A percentile compares a stretch with the other conserved stretches of the same genome.
phyloP scores from a whole-genome alignment of 2,329 filamentous ascomycete genomes.

The Diaporthe citrichinensis region DNA sequence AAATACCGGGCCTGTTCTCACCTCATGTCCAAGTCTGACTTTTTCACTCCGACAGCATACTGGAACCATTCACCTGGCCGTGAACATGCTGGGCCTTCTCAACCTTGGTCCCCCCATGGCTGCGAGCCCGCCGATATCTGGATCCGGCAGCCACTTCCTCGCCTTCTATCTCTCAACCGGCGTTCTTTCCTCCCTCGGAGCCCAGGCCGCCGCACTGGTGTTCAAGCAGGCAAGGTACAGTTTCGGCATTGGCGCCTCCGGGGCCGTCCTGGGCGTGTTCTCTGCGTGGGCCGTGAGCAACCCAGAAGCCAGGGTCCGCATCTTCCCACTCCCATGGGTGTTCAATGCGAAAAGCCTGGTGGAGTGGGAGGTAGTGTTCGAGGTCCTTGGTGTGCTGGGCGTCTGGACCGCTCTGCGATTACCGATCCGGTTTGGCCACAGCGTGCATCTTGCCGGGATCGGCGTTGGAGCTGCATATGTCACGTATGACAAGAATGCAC shows the following conservation, averaged over 20 bases:
- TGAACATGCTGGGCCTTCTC: slow-evolving; percentile 49
- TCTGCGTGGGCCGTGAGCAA: slow-evolving; percentile 44
- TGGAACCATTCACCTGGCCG: slow-evolving; percentile 45
- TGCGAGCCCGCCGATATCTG: slow-evolving; percentile 41
- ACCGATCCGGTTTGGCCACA: slow-evolving; percentile 40
- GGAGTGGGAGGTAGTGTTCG: slow-evolving; percentile 41
- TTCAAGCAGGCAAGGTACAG: slow-evolving; percentile 41
- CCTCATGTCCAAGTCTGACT: background rate
- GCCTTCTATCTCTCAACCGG: slow-evolving; percentile 48
- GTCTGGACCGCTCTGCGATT: slow-evolving; percentile 43
- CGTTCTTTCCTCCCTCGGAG: slow-evolving; percentile 43
- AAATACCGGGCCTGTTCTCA: too few species aligned
- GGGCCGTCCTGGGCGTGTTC: slow-evolving; percentile 46
- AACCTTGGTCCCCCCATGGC: slow-evolving; percentile 47
- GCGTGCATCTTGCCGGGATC: slow-evolving; percentile 45
- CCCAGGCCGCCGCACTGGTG: slow-evolving; percentile 42
- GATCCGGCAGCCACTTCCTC: slow-evolving; percentile 45
- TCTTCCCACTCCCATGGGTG: slow-evolving; percentile 43
- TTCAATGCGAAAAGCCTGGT: slow-evolving; percentile 45
- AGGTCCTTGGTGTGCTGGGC: slow-evolving; percentile 46
- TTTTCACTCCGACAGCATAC: slow-evolving; percentile 41
- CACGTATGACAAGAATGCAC: slow-evolving; percentile 38
- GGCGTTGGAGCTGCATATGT: slow-evolving; percentile 46
- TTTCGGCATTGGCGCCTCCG: slow-evolving; percentile 46
- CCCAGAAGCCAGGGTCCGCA: slow-evolving; percentile 42